phyloP scores from a whole-genome alignment of 2,329 filamentous ascomycete species.

The Colletotrichum kahawae region DNA sequence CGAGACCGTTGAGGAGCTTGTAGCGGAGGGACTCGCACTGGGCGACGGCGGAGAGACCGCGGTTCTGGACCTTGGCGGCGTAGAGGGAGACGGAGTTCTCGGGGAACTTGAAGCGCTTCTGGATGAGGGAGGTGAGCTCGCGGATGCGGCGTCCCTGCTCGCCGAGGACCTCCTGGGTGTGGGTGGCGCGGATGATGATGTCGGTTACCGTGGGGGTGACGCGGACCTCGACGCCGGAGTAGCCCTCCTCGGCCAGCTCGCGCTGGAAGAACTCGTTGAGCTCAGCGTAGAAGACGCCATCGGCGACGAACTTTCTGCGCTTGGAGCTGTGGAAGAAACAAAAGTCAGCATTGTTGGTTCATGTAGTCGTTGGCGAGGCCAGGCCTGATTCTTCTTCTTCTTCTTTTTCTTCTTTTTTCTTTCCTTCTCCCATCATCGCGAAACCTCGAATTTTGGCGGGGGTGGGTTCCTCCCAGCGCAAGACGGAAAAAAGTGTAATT shows the following conservation, averaged over 20 bases:
- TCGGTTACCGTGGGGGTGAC: conserved; percentile 99
- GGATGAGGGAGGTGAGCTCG: conserved; percentile 99
- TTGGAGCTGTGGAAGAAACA: conserved; percentile 68
- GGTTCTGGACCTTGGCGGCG: conserved; percentile 99
- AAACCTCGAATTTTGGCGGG: neutral
- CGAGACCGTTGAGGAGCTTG: conserved; percentile 99
- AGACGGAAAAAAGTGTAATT: neutral
- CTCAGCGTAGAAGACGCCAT: conserved; percentile 99
- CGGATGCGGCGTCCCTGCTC: conserved; percentile 99
- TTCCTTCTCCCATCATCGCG: neutral
- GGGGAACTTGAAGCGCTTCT: conserved; percentile 99
- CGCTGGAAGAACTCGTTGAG: conserved; percentile 99
- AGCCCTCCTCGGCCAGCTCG: conserved; percentile 99
- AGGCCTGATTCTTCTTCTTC: neutral
- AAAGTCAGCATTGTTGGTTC: conserved; percentile 8
- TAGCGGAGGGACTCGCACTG: conserved; percentile 99
- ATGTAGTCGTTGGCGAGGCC: neutral
- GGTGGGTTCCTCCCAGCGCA: neutral
- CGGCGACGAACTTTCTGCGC: conserved; percentile 93
- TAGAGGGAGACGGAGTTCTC: conserved; percentile 99
- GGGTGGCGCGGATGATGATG: conserved; percentile 99
- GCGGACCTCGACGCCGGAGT: conserved; percentile 99
- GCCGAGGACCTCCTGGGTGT: conserved; percentile 99
- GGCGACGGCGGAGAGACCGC: conserved; percentile 98
- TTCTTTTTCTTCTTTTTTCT: neutral